Base-by-base conservation (phyloP, 805 yeast genomes). In the Schwanniomyces vanrijiae region DNA sequence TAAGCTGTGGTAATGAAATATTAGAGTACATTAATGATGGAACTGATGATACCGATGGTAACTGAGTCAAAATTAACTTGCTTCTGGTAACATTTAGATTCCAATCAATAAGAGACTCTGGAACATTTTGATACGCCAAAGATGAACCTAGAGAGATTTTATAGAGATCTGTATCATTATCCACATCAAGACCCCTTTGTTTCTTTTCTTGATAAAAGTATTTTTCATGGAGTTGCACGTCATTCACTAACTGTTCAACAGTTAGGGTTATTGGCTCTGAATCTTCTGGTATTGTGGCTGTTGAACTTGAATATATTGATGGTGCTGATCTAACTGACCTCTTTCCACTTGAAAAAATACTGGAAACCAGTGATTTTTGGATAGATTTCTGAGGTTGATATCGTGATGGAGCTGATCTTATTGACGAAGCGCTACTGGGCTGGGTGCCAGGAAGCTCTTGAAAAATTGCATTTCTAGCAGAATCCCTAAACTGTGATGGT, bases 61-160 rank as follows among this genome's bases (percentile, higher is more conserved):
- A 52, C 43, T 60, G 67, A 3, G 65, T 67, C 29, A 77, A 55
- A 40, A 78, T 69, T 31, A 78, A 64, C 50, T 76, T 68, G 42
- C 79, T 74, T 41, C 83, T 59, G 14, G 81, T 71, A 37, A 77
- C 74, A 52, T 78, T 78, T 43, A 78, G 62, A 54, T 77, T 77
- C 82, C 82, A 78, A 55, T 77, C 82, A 10, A 78, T 66, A 11
- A 78, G 58, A 14, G 67, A 59, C 51, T 76, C 80, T 25, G 70
- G 68, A 8, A 57, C 56, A 47, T 65, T 61, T 48, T 73, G 77
- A 53, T 70, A 72, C 46, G 56, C 59, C 25, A 73, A 60, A 11
- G 62, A 71, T n/a, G 71, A 62, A 3, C 77, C 77, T 29, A 73
- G 53, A 13, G 74, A 67, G 40, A 73, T 72, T 43, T 65, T 66